Base-by-base conservation (phyloP, 192 early-diverging fungal species). In the Coemansia erecta region DNA sequence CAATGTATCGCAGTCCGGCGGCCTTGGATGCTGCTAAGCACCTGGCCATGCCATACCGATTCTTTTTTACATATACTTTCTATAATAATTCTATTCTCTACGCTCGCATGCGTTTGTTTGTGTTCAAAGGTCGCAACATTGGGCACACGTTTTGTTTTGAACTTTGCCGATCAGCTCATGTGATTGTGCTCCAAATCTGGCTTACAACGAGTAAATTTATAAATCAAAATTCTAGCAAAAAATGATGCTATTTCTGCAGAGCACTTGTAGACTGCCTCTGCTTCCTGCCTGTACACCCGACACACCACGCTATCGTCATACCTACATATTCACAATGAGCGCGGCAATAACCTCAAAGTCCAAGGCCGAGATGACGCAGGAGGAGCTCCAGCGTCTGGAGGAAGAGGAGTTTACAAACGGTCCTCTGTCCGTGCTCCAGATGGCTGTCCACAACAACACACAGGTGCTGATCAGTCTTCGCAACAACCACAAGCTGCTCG, bases 401-500 rank as follows among this genome's bases (percentile, higher is more conserved):
- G 92, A 98, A 68, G 79, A 90, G 50, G 95, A 98, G 80, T 98
- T 99, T 77, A 89, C 87, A 61, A 97, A 90, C 52, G 97, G 97
- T 6, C 97, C 97, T 42, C 85, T 99, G 42, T 99, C 97, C 5
- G 91, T 99, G 19, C 82, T 99, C 56, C 87, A 87, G 43, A 86
- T 89, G 82, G 90, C 95, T 7, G 94, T 98, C 35, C 92, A 89
- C 73, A 97, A 95, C 84, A 92, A 91, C 82, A 92, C 90, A 42
- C 96, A 98, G 81, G 90, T 99, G 24, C 86, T 99, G 56, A 91
- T 99, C 70, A 95, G 85, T 61, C 94, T 94, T 74, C 84, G 92
- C 77, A 99, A 99, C 82, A 99, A 99, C 85, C 86, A 92, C 73
- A 98, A 98, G 72, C 85, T 99, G 59, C 80, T 99, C 7, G 97